Evolutionary conservation across 129 eudicot genomes (phyloP).

Genomic region (Saposhnikovia divaricata): DNA sequence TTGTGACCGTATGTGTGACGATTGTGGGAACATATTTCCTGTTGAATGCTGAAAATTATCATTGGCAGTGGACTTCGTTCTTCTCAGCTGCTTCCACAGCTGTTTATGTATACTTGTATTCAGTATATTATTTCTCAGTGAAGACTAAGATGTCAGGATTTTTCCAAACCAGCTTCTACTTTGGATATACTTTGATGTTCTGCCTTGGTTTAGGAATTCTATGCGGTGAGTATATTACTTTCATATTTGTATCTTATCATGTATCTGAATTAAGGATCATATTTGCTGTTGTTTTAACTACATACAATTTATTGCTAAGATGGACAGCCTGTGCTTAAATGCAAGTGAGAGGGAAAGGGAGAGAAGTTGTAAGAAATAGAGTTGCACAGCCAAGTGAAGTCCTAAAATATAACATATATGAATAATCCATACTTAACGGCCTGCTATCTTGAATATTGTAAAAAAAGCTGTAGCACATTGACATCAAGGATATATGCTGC

Average conservation of each 20-base stretch:
- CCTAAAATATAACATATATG: not conserved
- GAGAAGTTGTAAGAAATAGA: not conserved
- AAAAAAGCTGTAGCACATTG: not conserved
- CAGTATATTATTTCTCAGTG: constrained; percentile 68
- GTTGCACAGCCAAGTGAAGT: not conserved
- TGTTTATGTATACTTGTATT: constrained; percentile 69
- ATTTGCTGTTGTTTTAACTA: not conserved
- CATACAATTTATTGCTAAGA: not conserved
- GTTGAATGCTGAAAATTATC: constrained; percentile 85
- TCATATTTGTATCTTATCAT: not conserved
- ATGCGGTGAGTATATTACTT: constrained; percentile 43
- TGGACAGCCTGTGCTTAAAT: not conserved
- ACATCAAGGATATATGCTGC: not conserved
- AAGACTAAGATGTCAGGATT: constrained; percentile 94
- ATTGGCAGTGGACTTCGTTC: constrained; percentile 96
- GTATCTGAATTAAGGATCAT: not conserved
- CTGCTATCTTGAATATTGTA: not conserved
- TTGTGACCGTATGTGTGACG: constrained; percentile 82
- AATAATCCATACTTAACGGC: not conserved
- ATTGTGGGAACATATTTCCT: constrained; percentile 87
- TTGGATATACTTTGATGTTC: constrained; percentile 84
- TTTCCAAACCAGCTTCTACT: constrained; percentile 89
- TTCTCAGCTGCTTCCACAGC: constrained; percentile 86
- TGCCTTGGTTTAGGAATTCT: constrained; percentile 84
- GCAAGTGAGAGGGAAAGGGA: not conserved